Evolutionary conservation across 1,284 basidiomycete genomes (phyloP), one percentile per base, ranked within the genome.

Genomic region (Schizophyllum commune): DNA sequence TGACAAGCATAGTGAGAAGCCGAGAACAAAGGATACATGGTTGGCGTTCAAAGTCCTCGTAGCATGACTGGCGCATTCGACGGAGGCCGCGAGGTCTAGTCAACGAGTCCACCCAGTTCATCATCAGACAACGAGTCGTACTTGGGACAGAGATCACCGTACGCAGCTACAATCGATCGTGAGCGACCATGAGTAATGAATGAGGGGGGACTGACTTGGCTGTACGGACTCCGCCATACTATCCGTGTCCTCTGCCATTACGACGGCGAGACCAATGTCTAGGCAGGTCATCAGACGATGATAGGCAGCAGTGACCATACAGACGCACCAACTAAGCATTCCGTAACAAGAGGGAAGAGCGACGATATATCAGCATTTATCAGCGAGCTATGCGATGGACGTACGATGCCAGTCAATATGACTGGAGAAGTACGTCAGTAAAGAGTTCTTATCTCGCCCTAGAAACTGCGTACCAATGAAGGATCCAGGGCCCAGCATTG

Each of bases 191-290:
- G 39, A 47, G 2, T 8, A 3, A 47, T 47, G 8, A 11, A 47
- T 17, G 17, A 17, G 39, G 39, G 55, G 58, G 15, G 19, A 62
- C 65, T 55, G 53, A 66, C 68, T 54, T 8, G 67, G 57, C 11
- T 66, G 65, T 19, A 57, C 55, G 9, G 64, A 62, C 20, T 60
- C 58, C 19, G 64, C 57, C 19, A 72, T 63, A 7, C 62, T 64
- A 17, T 59, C 61, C 3, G 69, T 62, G 61, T 76, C 71, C 63
- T 79, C 75, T 1, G 75, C 75, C 55, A 79, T 73, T 3, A 78
- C 77, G 32, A 78, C 68, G 15, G 76, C 75, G 22, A 78, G 69
- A n/a, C 77, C 77, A 32, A 75, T 77, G 52, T 8, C 11, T 52
- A 57, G 53, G 47, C 34, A 22, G 60, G 59, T 20, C 62, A 5